Evolutionary conservation across 257 asterid species (phyloP).

Genomic region (Solanum rostratum): DNA sequence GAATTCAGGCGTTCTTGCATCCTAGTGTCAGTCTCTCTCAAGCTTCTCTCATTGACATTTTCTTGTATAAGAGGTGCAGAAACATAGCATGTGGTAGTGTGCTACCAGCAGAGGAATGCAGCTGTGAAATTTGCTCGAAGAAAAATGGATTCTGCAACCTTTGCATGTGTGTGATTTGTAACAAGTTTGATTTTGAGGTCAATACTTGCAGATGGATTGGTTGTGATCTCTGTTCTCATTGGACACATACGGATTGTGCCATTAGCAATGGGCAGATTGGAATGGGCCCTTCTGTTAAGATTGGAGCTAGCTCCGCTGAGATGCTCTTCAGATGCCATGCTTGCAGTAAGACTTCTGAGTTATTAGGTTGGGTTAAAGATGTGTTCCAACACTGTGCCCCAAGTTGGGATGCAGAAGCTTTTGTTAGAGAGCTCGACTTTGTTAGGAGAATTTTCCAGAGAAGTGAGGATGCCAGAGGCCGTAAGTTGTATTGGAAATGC

Average conservation of each 20-base stretch:
- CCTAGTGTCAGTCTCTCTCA: conserved; percentile 91
- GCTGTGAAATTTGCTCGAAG: conserved; percentile 73
- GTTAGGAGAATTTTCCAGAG: conserved; percentile 83
- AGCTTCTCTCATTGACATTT: conserved; percentile 80
- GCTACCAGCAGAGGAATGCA: conserved; percentile 77
- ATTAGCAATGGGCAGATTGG: conserved; percentile 74
- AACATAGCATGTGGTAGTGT: conserved; percentile 79
- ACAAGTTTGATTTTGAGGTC: conserved; percentile 88
- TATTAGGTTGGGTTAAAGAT: conserved; percentile 94
- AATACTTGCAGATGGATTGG: conserved; percentile 97
- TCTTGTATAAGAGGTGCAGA: conserved; percentile 75
- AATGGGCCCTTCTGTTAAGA: conserved; percentile 62
- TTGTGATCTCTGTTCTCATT: conserved; percentile 88
- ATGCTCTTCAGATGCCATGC: conserved; percentile 87
- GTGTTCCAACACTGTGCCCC: conserved; percentile 93
- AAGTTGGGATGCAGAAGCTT: conserved; percentile 82
- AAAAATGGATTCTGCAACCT: conserved; percentile 92
- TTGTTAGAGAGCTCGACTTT: conserved; percentile 76
- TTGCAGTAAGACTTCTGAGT: conserved; percentile 77
- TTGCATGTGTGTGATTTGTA: conserved; percentile 94
- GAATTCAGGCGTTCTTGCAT: conserved; percentile 90
- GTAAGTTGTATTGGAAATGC: conserved; percentile 69
- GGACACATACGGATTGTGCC: conserved; percentile 99
- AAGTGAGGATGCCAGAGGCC: conserved; percentile 75
- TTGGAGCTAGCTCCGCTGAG: conserved; percentile 56